Evolutionary conservation across 257 asterid species (phyloP).

Genomic region (Fraxinus quadrangulata): DNA sequence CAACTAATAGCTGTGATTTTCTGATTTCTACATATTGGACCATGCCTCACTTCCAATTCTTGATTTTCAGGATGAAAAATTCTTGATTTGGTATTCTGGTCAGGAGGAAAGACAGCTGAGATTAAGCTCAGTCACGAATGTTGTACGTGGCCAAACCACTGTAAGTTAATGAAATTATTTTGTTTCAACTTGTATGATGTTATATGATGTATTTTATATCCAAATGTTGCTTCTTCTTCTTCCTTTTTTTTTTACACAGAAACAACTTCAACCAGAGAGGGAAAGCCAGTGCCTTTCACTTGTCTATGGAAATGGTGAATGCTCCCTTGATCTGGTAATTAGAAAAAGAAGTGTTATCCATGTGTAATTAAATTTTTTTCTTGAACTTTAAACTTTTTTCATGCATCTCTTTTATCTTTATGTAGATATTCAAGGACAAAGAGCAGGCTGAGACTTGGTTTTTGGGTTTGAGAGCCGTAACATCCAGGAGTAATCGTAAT

Average conservation of each 20-base stretch:
- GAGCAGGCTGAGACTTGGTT: conserved; percentile 48
- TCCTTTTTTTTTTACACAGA: conserved; percentile 27
- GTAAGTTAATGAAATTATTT: conserved; percentile 32
- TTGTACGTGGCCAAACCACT: conserved; percentile 40
- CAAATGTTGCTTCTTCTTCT: background rate
- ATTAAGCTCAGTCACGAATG: conserved; percentile 38
- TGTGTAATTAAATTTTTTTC: background rate
- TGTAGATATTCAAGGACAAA: conserved; percentile 50
- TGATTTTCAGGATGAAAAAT: conserved; percentile 49
- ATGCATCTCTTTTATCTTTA: background rate
- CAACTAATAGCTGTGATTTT: background rate
- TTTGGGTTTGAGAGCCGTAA: conserved; percentile 39
- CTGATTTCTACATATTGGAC: background rate
- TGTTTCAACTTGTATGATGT: background rate
- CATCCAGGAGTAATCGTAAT: conserved; percentile 35
- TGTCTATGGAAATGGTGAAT: conserved; percentile 43
- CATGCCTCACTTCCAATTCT: background rate
- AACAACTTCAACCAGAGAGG: conserved; percentile 45
- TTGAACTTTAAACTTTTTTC: background rate
- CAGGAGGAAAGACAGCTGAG: conserved; percentile 50
- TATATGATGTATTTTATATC: background rate
- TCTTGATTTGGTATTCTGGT: conserved; percentile 52
- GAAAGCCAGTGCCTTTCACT: conserved; percentile 49
- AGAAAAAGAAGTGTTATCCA: background rate
- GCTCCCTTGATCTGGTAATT: conserved; percentile 48